Conservation (phyloP, 2,329 filamentous ascomycete genomes). For the Proliferodiscus dingleyae region DNA sequence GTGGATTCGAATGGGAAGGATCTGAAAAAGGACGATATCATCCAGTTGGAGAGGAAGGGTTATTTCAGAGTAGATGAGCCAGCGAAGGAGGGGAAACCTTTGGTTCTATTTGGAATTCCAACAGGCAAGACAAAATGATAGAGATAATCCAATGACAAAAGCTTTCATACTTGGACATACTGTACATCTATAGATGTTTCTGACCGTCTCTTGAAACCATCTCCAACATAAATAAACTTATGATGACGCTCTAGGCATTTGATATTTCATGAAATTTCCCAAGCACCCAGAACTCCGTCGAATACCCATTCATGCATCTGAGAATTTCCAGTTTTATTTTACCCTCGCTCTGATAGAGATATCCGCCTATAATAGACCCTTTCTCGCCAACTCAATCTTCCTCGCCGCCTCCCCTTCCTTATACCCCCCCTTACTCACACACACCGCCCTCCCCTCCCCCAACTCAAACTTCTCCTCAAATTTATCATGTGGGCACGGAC, state of each 20-base stretch:
- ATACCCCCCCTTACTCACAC: constrained; percentile 71
- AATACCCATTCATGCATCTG: neutral
- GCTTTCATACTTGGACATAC: neutral
- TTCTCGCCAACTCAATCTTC: constrained; percentile 76
- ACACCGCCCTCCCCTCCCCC: constrained; percentile 67
- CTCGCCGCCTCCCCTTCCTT: constrained; percentile 64
- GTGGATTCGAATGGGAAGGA: constrained; percentile 76
- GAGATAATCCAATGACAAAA: constrained; percentile 3
- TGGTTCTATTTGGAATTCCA: constrained; percentile 65
- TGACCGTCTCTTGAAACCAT: too few relatives aligned
- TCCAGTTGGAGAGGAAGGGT: constrained; percentile 91
- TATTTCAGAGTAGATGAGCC: constrained; percentile 80
- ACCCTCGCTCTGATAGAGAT: too few relatives aligned
- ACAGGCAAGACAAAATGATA: constrained; percentile 51
- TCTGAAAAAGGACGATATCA: constrained; percentile 82
- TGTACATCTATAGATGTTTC: too few relatives aligned
- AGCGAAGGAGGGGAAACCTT: constrained; percentile 52
- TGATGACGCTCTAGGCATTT: too few relatives aligned
- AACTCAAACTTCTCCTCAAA: constrained; percentile 75
- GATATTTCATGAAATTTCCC: neutral
- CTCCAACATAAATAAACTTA: constrained; percentile 7
- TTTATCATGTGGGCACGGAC: constrained; percentile 78
- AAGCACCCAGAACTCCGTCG: neutral
- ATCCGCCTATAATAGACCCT: constrained; percentile 67
- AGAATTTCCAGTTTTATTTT: too few relatives aligned